A percentile compares a stretch with the other conserved stretches of the same genome.
phyloP scores from a whole-genome alignment of 2,329 filamentous ascomycete species.

The Ramichloridium luteum region DNA sequence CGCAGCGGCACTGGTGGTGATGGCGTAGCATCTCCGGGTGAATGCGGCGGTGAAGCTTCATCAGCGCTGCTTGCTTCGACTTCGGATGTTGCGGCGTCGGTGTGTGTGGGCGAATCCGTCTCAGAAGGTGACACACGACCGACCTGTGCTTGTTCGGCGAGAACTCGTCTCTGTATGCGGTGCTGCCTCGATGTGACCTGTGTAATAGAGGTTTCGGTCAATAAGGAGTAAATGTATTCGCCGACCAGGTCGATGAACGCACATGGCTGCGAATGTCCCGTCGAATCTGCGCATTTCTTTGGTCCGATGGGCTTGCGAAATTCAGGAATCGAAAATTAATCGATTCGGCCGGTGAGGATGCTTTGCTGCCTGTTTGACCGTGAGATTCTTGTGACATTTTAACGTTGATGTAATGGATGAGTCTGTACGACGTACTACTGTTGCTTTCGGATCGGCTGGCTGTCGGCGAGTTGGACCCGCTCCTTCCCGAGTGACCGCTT shows the following conservation, averaged over 20 bases:
- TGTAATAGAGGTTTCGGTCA: background rate
- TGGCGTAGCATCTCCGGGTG: constrained; percentile 10
- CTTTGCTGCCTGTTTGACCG: constrained; percentile 14
- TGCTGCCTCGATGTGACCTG: constrained; percentile 13
- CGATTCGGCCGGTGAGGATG: constrained; percentile 9
- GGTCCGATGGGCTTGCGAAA: constrained; percentile 25
- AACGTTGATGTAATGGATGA: constrained; percentile 7
- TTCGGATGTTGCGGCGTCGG: background rate
- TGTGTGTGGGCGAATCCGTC: constrained; percentile 1
- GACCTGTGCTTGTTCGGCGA: constrained; percentile 12
- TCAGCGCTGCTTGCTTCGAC: constrained; percentile 16
- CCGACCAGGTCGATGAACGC: constrained; percentile 14
- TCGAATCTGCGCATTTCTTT: constrained; percentile 20
- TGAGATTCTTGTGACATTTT: constrained; percentile 9
- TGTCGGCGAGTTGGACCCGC: constrained; percentile 15
- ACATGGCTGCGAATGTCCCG: constrained; percentile 27
- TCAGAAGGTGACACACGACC: constrained; percentile 6
- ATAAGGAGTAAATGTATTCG: too few relatives aligned
- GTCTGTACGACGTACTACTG: constrained; percentile 11
- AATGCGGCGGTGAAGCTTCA: constrained; percentile 11
- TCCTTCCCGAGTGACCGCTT: constrained; percentile 13
- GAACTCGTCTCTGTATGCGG: constrained; percentile 10
- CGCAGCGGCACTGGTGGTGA: constrained; percentile 11
- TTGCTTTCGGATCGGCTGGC: constrained; percentile 18
- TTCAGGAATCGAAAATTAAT: constrained; percentile 26